Evolutionary conservation across 345 rosid genomes (phyloP).

Genomic region (Diplotaxis tenuifolia): DNA sequence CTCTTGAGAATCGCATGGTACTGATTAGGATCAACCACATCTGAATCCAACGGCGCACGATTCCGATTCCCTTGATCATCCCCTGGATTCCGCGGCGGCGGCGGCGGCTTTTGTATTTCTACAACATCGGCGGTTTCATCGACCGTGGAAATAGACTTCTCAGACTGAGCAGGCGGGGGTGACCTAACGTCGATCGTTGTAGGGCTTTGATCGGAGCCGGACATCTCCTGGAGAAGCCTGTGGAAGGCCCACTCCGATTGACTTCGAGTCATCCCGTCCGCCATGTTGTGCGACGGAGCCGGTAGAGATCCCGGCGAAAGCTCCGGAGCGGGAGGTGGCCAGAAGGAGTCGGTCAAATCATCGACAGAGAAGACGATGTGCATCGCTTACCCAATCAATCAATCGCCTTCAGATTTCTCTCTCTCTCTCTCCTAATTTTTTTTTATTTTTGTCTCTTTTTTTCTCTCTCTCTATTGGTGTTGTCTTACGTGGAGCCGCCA

Average conservation of each 20-base stretch:
- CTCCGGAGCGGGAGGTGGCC: constrained; percentile 41
- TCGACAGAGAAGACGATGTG: constrained; percentile 59
- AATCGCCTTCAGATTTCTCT: constrained; percentile 20
- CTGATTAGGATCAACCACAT: constrained; percentile 43
- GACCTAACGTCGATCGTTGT: constrained; percentile 30
- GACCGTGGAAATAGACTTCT: constrained; percentile 40
- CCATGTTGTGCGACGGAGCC: background rate
- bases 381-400: constrained; percentile 45
- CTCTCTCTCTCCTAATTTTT: background rate
- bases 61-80: constrained; percentile 20
- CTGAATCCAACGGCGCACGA: constrained; percentile 31
- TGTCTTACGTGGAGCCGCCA: constrained; percentile 34
- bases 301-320: constrained; percentile 27
- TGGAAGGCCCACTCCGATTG: constrained; percentile 76
- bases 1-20: constrained; percentile 62
- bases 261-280: constrained; percentile 53
- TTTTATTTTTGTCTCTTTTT: background rate
- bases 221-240: constrained; percentile 50
- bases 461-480: background rate
- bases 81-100: background rate
- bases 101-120: constrained; percentile 42
- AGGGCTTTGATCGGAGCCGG: constrained; percentile 33
- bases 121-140: constrained; percentile 42
- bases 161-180: constrained; percentile 35
- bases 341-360: constrained; percentile 65